Evolutionary conservation across 805 yeast genomes (phyloP).

Genomic region (Yamadazyma endophytica): DNA sequence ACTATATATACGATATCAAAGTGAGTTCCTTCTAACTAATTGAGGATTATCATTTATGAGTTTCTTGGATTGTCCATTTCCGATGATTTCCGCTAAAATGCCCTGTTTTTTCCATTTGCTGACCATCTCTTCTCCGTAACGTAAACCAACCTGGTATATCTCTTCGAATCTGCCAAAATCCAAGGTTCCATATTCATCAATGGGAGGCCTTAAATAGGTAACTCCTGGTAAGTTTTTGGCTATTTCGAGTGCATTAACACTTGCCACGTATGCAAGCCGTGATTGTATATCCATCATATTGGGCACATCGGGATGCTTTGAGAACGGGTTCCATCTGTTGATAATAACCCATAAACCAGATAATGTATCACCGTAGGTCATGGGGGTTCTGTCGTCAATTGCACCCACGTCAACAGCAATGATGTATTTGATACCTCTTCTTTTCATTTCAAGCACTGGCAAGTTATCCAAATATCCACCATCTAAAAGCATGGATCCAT

Average conservation of each 20-base stretch:
- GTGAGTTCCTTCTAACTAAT: slow-evolving; percentile 57
- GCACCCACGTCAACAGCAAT: slow-evolving; percentile 97
- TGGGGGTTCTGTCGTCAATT: slow-evolving; percentile 83
- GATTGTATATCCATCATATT: slow-evolving; percentile 93
- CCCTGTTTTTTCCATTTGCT: slow-evolving; percentile 49
- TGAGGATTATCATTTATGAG: slow-evolving; percentile 17
- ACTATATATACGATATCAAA: slow-evolving; percentile 21
- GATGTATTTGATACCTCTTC: slow-evolving; percentile 78
- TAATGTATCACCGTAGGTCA: slow-evolving; percentile 88
- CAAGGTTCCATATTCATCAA: slow-evolving; percentile 84
- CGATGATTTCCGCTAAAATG: slow-evolving; percentile 61
- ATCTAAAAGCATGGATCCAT: slow-evolving; percentile 89
- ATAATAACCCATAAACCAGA: slow-evolving; percentile 89
- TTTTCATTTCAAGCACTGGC: slow-evolving; percentile 89
- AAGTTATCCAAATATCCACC: slow-evolving; percentile 95
- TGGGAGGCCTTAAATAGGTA: slow-evolving; percentile 87
- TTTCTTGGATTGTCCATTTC: slow-evolving; percentile 22
- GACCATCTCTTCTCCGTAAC: slow-evolving; percentile 61
- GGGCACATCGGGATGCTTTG: slow-evolving; percentile 83
- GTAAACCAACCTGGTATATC: slow-evolving; percentile 74
- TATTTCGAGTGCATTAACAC: slow-evolving; percentile 85
- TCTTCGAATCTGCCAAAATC: slow-evolving; percentile 93
- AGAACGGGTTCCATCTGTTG: slow-evolving; percentile 87
- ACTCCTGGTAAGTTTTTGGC: slow-evolving; percentile 87
- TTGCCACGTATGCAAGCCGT: slow-evolving; percentile 89